phyloP scores from a whole-genome alignment of 805 yeast species.

The Ogataea pilisensis region DNA sequence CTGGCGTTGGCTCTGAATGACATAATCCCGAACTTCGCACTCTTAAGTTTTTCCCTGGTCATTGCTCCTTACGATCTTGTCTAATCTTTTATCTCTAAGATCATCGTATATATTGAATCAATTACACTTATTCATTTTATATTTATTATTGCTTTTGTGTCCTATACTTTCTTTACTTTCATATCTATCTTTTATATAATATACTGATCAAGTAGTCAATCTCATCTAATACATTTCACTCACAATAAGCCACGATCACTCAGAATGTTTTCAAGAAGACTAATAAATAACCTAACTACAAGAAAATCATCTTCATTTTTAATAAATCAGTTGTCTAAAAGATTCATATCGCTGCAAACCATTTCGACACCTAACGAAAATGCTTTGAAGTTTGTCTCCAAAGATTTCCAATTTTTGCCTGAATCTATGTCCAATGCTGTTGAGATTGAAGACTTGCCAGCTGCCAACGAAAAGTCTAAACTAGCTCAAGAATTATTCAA shows the following conservation, averaged over 20 bases:
- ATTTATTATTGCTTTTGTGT: too few species aligned
- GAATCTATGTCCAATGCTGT: constrained; percentile 39
- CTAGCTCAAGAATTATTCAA: constrained; percentile 58
- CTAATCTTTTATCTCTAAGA: too few species aligned
- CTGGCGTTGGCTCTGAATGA: too few species aligned
- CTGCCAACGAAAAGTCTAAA: constrained; percentile 56
- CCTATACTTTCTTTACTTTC: too few species aligned
- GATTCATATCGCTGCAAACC: constrained; percentile 34
- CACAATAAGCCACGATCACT: background rate
- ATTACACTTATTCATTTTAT: too few species aligned
- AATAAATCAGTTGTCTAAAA: constrained; percentile 1
- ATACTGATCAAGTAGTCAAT: too few species aligned
- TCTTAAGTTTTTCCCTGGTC: too few species aligned
- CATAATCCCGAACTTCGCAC: too few species aligned
- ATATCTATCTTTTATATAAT: too few species aligned
- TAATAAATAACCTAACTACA: background rate
- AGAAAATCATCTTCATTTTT: background rate
- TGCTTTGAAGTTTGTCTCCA: constrained; percentile 62
- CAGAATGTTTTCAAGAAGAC: constrained; percentile 4
- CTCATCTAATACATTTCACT: background rate
- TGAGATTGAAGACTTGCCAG: constrained; percentile 50
- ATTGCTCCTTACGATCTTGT: too few species aligned
- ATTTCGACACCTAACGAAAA: constrained; percentile 70
- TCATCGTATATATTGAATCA: too few species aligned
- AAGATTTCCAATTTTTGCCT: constrained; percentile 44